These are phyloP conservation scores for Russula ochroleuca DNA, from an alignment of 768 basidiomycete species.

Conservation along the genomic window DNA sequence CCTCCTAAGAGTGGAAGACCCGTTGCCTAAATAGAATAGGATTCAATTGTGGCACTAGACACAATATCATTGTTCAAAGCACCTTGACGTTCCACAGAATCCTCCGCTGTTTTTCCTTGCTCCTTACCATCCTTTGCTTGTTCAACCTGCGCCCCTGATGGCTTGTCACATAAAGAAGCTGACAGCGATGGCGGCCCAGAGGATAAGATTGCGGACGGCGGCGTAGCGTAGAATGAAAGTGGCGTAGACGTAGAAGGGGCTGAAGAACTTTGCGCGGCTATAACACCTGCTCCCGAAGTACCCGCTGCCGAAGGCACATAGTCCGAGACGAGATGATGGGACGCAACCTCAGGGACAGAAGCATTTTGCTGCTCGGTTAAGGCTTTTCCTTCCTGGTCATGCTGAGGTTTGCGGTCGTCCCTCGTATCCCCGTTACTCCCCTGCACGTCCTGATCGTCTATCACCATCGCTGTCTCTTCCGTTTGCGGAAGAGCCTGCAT, in stretches of 20 bases:
- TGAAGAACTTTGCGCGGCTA: neutral
- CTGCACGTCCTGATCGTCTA: neutral
- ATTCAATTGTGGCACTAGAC: constrained; percentile 1
- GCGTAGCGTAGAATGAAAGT: neutral
- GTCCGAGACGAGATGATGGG: neutral
- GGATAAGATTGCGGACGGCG: no score
- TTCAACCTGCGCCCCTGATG: neutral
- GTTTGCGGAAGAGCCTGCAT: neutral
- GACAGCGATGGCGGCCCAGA: neutral
- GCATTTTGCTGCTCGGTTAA: neutral
- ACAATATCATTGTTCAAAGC: neutral
- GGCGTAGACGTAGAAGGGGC: neutral
- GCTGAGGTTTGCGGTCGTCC: neutral
- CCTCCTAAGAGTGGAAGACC: neutral
- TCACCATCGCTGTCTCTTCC: neutral
- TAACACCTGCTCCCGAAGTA: neutral
- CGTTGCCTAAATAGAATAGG: neutral
- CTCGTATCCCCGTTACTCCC: neutral
- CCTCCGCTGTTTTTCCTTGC: neutral
- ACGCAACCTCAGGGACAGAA: neutral
- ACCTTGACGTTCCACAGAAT: neutral
- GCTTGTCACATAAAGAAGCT: neutral
- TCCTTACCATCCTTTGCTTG: neutral
- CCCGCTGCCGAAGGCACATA: no score
- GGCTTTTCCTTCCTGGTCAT: neutral